Conservation (phyloP, 192 early-diverging fungal genomes). For the Allomyces arbusculus region DNA sequence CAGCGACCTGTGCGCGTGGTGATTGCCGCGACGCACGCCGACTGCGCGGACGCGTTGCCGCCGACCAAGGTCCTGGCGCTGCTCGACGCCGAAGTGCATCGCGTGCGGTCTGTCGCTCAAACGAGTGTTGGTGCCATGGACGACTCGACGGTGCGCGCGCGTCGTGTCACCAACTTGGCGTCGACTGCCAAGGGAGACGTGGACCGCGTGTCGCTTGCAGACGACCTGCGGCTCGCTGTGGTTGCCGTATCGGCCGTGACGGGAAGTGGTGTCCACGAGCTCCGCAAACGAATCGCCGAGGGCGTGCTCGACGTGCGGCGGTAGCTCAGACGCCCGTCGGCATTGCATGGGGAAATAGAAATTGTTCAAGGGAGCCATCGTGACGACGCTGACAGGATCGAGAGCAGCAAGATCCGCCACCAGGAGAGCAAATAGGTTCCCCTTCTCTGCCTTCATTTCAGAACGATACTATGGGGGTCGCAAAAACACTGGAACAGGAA, state of each 20-base stretch:
- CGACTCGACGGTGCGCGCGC: not conserved
- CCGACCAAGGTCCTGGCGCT: not conserved
- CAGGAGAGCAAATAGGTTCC: not conserved
- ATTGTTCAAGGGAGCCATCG: not conserved
- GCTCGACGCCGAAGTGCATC: not conserved
- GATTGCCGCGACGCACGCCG: not conserved
- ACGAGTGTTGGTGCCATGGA: too few relatives aligned
- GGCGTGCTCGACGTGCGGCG: too few relatives aligned
- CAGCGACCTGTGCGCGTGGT: not conserved
- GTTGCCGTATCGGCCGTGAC: too few relatives aligned
- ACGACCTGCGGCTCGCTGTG: too few relatives aligned
- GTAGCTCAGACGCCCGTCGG: too few relatives aligned
- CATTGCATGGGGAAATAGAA: too few relatives aligned
- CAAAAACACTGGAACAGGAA: not conserved
- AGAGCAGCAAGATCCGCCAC: not conserved
- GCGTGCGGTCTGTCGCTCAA: not conserved
- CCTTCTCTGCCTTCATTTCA: not conserved
- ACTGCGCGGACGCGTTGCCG: not conserved
- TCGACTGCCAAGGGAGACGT: too few relatives aligned
- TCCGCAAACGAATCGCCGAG: too few relatives aligned
- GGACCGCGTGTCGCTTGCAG: too few relatives aligned
- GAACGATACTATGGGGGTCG: not conserved
- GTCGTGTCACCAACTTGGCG: not conserved
- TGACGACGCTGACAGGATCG: not conserved
- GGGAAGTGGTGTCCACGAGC: too few relatives aligned